Base-by-base conservation (phyloP, 2,329 filamentous ascomycete species). In the Aspergillus intermedius region DNA sequence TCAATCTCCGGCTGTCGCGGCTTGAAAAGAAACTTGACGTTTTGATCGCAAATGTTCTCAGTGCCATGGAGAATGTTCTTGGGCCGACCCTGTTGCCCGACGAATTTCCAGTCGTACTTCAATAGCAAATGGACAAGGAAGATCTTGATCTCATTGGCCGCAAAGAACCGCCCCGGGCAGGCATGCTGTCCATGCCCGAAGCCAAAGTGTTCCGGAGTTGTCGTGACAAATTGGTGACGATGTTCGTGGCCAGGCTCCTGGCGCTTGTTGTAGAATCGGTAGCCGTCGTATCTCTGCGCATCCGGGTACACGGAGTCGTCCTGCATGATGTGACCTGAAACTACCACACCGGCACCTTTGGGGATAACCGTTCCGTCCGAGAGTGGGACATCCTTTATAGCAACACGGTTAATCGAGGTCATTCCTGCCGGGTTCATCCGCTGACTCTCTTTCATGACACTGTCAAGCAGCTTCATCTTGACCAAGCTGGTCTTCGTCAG, bases 121-220 rank as follows among this genome's bases (percentile, higher is more conserved):
- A 75, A 59, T 1, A 80, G 54, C 17, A 81, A 57, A 46, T 78
- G 71, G 1, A 75, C 68, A 30, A 80, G 56, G 12, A 80, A 66
- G 59, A 81, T 77, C 59, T 82, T 82, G 12, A 79, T 64, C 59
- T 80, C 77, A 49, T 78, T 72, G 0, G 76, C 72, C 0, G 78
- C 77, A 49, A 81, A 80, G 65, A 81, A 81, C 0, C 78, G 70
- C 0, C 79, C 79, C 0, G 77, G 75, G 42, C 78, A 69, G 12
- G 66, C 61, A 39, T 66, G 60, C 23, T 58, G 41, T 6, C 70
- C 69, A 45, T 69, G 64, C 0, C 70, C 70, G 46, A 72, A 73
- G 6, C 53, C 59, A 5, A 67, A 58, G 21, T 63, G 57, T 3
- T 63, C 58, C 4, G 49, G 42, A 19, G 57, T 62, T 1, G 66